Conservation (phyloP, 1,139 yeast genomes). For the Scheffersomyces segobiensis region DNA sequence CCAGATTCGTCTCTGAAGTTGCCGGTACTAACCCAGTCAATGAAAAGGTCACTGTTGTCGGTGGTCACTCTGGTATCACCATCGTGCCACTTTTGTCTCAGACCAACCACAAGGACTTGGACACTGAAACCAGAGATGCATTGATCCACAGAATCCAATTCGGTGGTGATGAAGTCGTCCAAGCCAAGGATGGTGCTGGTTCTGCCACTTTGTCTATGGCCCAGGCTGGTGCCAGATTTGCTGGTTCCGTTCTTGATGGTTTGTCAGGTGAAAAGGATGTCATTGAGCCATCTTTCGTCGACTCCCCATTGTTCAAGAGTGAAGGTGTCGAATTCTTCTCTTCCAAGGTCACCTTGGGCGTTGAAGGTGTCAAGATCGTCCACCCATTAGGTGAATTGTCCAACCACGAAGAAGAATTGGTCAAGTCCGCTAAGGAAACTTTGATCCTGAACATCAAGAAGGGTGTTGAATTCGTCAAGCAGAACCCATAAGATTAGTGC, state of each 20-base stretch:
- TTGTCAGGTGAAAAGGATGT: constrained; percentile 51
- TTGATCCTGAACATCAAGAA: constrained; percentile 56
- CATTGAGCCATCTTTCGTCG: constrained; percentile 54
- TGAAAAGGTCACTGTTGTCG: constrained; percentile 80
- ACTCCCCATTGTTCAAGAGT: constrained; percentile 35
- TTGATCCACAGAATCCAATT: constrained; percentile 87
- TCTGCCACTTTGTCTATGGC: constrained; percentile 97
- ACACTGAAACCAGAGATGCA: constrained; percentile 59
- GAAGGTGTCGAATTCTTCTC: constrained; percentile 62
- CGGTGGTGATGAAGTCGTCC: constrained; percentile 97
- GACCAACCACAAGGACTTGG: constrained; percentile 50
- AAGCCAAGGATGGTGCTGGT: constrained; percentile 93
- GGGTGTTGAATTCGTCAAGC: constrained; percentile 58
- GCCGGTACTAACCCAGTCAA: constrained; percentile 53
- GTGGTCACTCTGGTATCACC: constrained; percentile 97
- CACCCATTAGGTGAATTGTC: constrained; percentile 57
- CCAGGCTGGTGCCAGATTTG: constrained; percentile 85
- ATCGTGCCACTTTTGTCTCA: constrained; percentile 87
- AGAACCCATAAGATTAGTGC: constrained; percentile 41
- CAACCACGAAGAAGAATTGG: constrained; percentile 58
- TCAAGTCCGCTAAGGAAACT: constrained; percentile 55
- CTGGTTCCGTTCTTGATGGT: constrained; percentile 61
- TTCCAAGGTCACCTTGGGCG: constrained; percentile 61
- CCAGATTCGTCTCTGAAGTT: constrained; percentile 57
- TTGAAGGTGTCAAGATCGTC: constrained; percentile 56